Conservation (phyloP, 2,329 filamentous ascomycete species). For the Madurella mycetomatis region DNA sequence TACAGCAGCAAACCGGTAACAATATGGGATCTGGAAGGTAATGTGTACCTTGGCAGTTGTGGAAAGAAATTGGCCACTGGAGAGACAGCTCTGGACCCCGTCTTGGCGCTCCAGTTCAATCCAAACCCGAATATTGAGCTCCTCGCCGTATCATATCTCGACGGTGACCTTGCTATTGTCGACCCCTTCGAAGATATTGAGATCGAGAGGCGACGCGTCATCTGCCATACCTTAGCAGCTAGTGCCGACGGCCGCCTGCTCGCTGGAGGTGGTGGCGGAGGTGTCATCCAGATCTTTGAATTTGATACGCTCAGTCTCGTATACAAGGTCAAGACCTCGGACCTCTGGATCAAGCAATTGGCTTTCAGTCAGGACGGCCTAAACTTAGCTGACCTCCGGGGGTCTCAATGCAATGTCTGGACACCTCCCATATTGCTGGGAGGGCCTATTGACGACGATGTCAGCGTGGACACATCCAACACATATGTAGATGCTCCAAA, state of each 20-base stretch:
- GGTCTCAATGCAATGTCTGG: constrained; percentile 10
- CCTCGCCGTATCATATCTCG: background rate
- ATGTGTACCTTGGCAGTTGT: constrained; percentile 32
- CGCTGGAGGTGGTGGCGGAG: constrained; percentile 24
- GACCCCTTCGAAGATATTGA: constrained; percentile 21
- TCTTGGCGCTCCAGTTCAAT: background rate
- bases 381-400: background rate
- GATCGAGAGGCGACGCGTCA: constrained; percentile 26
- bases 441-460: background rate
- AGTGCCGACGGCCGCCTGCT: constrained; percentile 31
- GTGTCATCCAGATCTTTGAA: constrained; percentile 28
- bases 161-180: background rate
- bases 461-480: constrained; percentile 7
- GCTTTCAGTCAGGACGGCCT: constrained; percentile 4
- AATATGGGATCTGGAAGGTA: constrained; percentile 34
- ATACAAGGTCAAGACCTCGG: constrained; percentile 1
- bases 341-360: background rate
- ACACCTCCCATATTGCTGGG: background rate
- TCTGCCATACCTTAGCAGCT: constrained; percentile 30
- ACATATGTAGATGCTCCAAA: background rate
- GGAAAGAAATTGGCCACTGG: constrained; percentile 31
- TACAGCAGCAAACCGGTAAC: constrained; percentile 28
- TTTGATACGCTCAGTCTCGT: constrained; percentile 6
- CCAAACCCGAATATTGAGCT: background rate
- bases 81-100: constrained; percentile 29